phyloP scores from a whole-genome alignment of 371 early-diverging fungal genomes.

The Entomophthora muscae region DNA sequence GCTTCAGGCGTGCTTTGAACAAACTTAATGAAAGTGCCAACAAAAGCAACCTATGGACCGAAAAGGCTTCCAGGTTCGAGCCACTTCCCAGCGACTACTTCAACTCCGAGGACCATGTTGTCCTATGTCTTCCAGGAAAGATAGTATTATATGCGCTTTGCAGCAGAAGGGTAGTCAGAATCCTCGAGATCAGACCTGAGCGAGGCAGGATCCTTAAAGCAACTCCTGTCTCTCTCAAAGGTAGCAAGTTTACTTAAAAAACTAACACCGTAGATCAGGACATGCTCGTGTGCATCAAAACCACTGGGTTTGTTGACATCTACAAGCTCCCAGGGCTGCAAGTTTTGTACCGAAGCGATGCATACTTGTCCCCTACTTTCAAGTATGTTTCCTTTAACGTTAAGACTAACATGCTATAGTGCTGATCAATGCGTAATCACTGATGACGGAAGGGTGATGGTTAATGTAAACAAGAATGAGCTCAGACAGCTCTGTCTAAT shows the following conservation, averaged over 20 bases:
- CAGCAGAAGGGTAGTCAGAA: neutral
- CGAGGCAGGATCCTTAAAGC: neutral
- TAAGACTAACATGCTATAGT: neutral
- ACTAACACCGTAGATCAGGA: neutral
- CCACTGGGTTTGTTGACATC: neutral
- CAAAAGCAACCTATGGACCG: no score
- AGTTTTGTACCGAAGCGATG: neutral
- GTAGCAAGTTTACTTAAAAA: neutral
- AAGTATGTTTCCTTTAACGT: neutral
- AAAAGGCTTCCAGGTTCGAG: neutral
- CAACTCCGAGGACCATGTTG: neutral
- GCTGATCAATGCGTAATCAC: constrained; percentile 1
- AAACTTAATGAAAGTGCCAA: no score
- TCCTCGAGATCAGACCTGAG: neutral
- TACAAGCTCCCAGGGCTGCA: neutral
- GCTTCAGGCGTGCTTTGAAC: no score
- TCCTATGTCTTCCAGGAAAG: neutral
- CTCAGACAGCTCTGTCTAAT: neutral
- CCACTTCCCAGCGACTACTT: neutral
- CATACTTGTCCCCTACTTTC: neutral
- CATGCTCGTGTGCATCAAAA: neutral
- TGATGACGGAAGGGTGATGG: neutral
- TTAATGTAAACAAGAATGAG: neutral
- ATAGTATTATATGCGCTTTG: neutral
- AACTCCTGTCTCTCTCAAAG: neutral